Evolutionary conservation across 2,329 filamentous ascomycete species (phyloP).

Genomic region (Cercospora nicotianae): DNA sequence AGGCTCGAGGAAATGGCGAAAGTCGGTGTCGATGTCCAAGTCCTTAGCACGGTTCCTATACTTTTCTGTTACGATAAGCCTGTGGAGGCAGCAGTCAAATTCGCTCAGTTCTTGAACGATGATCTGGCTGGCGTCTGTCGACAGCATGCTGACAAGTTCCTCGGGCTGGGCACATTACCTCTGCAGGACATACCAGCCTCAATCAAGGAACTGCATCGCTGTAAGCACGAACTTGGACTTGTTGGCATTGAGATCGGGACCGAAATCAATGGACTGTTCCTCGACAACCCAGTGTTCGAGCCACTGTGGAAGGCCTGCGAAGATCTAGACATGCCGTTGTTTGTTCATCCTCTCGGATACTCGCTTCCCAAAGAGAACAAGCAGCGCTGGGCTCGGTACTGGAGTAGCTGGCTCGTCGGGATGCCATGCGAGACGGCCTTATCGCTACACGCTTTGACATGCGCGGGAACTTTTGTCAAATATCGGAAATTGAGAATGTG

Average conservation of each 20-base stretch:
- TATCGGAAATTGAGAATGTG: constrained; percentile 16
- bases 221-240: constrained; percentile 13
- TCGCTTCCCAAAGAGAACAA: constrained; percentile 14
- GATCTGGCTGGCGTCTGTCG: constrained; percentile 14
- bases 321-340: constrained; percentile 19
- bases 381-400: constrained; percentile 16
- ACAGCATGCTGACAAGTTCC: constrained; percentile 8
- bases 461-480: constrained; percentile 10
- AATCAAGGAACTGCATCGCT: constrained; percentile 13
- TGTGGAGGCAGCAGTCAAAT: constrained; percentile 4
- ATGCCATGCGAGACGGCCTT: constrained; percentile 20
- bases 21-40: constrained; percentile 14
- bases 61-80: constrained; percentile 22
- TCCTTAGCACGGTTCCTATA: constrained; percentile 17
- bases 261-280: constrained; percentile 8
- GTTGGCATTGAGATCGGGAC: constrained; percentile 18
- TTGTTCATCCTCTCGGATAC: constrained; percentile 20
- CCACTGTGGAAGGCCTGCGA: constrained; percentile 17
- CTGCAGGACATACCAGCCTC: constrained; percentile 16
- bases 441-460: constrained; percentile 16
- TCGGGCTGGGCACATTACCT: constrained; percentile 17
- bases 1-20: constrained; percentile 16
- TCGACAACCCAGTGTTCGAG: constrained; percentile 11
- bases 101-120: constrained; percentile 19
- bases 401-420: constrained; percentile 18